Base-by-base conservation (phyloP, 495 filamentous ascomycete species). In the Trichoderma gamsii region DNA sequence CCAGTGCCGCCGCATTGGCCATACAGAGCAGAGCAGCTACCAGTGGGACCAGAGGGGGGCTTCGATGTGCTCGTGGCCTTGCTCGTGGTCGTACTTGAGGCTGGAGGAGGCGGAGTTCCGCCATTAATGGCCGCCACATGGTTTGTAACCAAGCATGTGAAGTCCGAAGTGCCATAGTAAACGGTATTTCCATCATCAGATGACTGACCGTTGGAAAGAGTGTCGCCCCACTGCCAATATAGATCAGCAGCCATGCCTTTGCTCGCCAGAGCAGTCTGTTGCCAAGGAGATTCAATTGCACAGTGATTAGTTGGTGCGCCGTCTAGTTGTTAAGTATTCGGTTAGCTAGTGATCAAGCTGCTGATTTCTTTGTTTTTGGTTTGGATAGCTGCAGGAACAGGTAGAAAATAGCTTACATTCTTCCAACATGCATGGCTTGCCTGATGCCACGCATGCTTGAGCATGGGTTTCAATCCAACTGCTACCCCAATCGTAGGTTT, bases 221-320 rank as follows among this genome's bases (percentile, higher is more conserved):
- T 78, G 67, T 87, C 86, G 9, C 86, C 87, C 72, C 82, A 87
- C 71, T 90, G 86, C 87, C 85, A 91, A 72, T 83, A 89, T 70
- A 87, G 74, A 75, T 90, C 88, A 3, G 73, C 85, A 0, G 80
- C 78, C 66, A 88, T 79, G 32, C 76, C 81, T 8, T 77, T 80
- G 12, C 66, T 63, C 0, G 76, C 74, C 4, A 87, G 72, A 4
- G 85, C 80, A 0, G 82, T 80, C 32, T 76, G 64, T 75, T 89
- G 87, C 86, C 86, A 89, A 0, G 79, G 75, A 2, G 73, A 75
- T 69, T 85, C 79, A 5, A 82, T 66, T 25, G 63, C 66, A 72
- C 79, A 82, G 66, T 81, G 74, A 64, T 83, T 66, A 9, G 74
- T 71, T 0, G 74, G 75, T 11, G 78, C 72, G 43, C 86, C 87